Evolutionary conservation across 257 asterid species (phyloP), one percentile per base, ranked within the genome.

Genomic region (Ajuga chamaepitys): DNA sequence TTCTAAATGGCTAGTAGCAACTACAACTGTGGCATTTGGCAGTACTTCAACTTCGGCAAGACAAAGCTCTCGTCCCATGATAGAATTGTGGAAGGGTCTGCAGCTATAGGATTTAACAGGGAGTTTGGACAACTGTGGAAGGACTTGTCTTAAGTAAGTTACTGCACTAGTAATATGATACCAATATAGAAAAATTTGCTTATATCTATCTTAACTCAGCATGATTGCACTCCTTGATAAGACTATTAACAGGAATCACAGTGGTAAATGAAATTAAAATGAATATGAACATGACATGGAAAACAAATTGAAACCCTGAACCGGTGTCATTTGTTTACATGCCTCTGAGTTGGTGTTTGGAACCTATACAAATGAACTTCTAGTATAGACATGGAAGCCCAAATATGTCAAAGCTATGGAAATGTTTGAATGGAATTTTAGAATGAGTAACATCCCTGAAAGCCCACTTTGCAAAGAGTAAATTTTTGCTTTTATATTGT

Each of bases 1-100:
- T 78, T 94, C 99, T 35, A 94, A 78, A 76, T 90, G 99, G 84
- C 85, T 90, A 17, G 98, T 94, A 4, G 95, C 98, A 48, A 94
- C 86, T 37, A 82, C 74, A 65, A 94, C 55, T n/a, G 79, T 34
- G 54, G 24, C 66, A 16, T 62, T 82, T 7, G 83, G 76, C 73
- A 54, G 73, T 46, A 81, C 67, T 69, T 86, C 84, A 13, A 86
- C 81, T 76, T 88, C 87, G 8, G 93, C 96, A 25, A 82, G 41
- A 40, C 86, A 77, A 24, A 94, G 96, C 62, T 85, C 83, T 64
- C 99, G 80, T 57, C 88, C 95, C 99, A 94, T 94, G 41, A 55
- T 64, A 3, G 97, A 84, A 61, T 90, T 88, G 71, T 72, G 64
- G 74, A 90, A 94, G 18, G 96, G 93, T 59, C 61, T 79, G 72